Evolutionary conservation across 2,329 filamentous ascomycete species (phyloP).

Genomic region (Emergomyces africanus): DNA sequence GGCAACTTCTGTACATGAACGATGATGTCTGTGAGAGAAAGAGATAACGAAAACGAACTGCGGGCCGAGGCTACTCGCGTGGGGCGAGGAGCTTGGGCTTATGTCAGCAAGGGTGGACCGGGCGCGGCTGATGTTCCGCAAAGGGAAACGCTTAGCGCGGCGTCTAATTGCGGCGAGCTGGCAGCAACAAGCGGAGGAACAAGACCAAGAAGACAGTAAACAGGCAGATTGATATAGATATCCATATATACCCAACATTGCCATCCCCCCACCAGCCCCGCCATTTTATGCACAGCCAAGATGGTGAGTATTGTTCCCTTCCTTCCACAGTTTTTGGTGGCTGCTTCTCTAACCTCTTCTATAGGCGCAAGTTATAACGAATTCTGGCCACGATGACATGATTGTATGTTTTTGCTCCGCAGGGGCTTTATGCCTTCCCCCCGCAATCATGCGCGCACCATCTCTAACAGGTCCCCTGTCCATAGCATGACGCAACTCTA

Average conservation of each 20-base stretch:
- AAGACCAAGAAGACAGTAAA: background rate
- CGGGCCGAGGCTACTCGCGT: background rate
- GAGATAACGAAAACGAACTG: background rate
- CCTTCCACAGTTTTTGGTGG: slow-evolving; percentile 2
- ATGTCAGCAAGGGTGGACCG: background rate
- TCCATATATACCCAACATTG: background rate
- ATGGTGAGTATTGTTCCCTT: slow-evolving; percentile 8
- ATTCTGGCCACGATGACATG: slow-evolving; percentile 95
- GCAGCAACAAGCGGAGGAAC: background rate
- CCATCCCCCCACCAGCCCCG: background rate
- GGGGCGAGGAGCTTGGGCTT: background rate
- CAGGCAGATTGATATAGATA: background rate
- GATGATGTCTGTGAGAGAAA: background rate
- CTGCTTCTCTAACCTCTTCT: slow-evolving; percentile 8
- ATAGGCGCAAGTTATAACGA: slow-evolving; percentile 67
- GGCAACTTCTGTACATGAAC: background rate
- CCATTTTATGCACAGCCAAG: slow-evolving; percentile 3
- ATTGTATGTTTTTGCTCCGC: slow-evolving; percentile 55
- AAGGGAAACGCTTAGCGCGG: background rate
- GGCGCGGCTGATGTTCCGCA: background rate
- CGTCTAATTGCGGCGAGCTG: background rate
- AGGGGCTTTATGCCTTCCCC: background rate
- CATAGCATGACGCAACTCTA: slow-evolving; percentile 87
- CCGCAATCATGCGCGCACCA: background rate
- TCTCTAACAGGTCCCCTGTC: background rate